phyloP scores from a whole-genome alignment of 2,329 filamentous ascomycete genomes.

The Teratosphaeria viscida region DNA sequence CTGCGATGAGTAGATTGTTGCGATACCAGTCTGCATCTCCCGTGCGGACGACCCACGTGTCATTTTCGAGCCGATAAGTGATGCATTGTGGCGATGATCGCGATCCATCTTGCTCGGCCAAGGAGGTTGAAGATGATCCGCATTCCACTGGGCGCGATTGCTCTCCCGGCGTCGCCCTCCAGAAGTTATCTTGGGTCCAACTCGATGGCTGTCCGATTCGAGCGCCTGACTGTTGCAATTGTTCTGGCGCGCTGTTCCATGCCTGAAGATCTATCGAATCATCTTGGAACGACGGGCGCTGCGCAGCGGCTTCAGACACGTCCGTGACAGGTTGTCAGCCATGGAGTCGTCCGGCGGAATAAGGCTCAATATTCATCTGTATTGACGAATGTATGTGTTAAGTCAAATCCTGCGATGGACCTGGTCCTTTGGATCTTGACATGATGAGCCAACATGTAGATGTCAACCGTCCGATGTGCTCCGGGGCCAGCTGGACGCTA shows the following conservation, averaged over 20 bases:
- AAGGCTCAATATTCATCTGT: too few species aligned
- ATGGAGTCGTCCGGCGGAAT: too few species aligned
- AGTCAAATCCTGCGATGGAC: too few species aligned
- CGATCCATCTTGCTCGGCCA: background rate
- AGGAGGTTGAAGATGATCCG: background rate
- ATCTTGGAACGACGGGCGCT: background rate
- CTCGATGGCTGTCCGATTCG: background rate
- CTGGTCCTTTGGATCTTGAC: too few species aligned
- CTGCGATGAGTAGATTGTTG: conserved; percentile 28
- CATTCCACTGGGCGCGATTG: too few species aligned
- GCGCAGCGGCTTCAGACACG: background rate
- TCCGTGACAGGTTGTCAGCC: too few species aligned
- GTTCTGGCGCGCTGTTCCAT: background rate
- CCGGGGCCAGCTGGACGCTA: too few species aligned
- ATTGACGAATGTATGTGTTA: too few species aligned
- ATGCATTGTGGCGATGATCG: background rate
- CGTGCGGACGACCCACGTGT: background rate
- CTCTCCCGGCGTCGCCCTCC: background rate
- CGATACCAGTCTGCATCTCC: conserved; percentile 9
- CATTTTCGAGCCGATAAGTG: background rate
- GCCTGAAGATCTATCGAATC: background rate
- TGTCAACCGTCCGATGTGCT: too few species aligned
- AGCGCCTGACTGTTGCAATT: background rate
- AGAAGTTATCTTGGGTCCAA: background rate
- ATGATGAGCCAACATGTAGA: too few species aligned